Percentiles rank a stretch among this genome's conserved stretches.
These are phyloP conservation scores for Boletus patriciae DNA, from an alignment of 768 basidiomycete species.

Conservation along the genomic window DNA sequence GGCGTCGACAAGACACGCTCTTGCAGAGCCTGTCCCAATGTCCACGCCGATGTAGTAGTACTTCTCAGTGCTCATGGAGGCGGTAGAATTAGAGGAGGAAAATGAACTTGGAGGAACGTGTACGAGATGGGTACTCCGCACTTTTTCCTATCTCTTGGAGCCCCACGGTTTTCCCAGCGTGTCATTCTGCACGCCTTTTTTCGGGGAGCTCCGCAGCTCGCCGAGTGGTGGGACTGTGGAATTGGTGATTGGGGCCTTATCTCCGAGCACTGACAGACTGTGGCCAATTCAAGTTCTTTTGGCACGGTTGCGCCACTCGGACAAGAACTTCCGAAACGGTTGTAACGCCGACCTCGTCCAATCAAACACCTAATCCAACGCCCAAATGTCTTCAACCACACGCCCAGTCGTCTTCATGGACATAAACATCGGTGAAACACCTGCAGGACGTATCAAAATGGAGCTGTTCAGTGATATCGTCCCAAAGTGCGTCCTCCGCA, in stretches of 20 bases:
- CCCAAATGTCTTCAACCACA: slow-evolving; percentile 45
- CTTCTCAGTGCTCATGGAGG: slow-evolving; percentile 37
- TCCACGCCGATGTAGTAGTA: slow-evolving; percentile 71
- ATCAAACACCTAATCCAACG: not conserved
- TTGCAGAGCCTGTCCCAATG: slow-evolving; percentile 92
- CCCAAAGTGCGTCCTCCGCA: slow-evolving; percentile 66
- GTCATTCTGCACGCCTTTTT: not conserved
- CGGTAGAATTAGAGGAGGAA: not conserved
- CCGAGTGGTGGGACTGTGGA: not conserved
- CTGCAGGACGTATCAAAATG: slow-evolving; percentile 94
- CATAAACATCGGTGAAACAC: slow-evolving; percentile 93
- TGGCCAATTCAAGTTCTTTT: not conserved
- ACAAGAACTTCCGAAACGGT: not conserved
- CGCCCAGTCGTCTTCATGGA: slow-evolving; percentile 98
- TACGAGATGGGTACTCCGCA: slow-evolving; percentile 15
- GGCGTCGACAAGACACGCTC: slow-evolving; percentile 74
- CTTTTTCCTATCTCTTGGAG: not conserved
- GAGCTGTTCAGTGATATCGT: slow-evolving; percentile 95
- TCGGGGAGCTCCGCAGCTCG: slow-evolving; percentile 2
- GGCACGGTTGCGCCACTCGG: not conserved
- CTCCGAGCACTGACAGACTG: not conserved
- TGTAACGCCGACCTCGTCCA: no score
- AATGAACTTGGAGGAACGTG: not conserved
- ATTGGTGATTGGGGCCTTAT: not conserved
- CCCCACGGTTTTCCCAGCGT: not conserved